phyloP scores from a whole-genome alignment of 345 rosid genomes.

The Kandelia obovata region DNA sequence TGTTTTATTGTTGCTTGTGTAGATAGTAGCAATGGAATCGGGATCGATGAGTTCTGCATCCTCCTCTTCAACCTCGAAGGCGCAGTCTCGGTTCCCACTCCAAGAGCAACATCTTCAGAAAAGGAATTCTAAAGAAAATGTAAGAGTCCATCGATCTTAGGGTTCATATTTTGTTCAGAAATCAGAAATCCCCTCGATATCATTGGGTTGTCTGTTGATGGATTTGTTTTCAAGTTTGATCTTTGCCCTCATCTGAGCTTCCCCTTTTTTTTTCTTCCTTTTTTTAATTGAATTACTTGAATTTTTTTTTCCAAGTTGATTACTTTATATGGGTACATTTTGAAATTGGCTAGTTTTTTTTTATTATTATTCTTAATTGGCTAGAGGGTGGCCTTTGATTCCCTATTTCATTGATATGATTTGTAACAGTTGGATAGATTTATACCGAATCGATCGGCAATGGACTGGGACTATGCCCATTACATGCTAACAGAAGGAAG shows the following conservation, averaged over 20 bases:
- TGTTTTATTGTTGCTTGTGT: not conserved
- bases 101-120: slow-evolving; percentile 13
- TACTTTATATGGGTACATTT: too few relatives aligned
- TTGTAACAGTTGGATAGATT: slow-evolving; percentile 57
- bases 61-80: not conserved
- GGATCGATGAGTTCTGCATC: slow-evolving; percentile 9
- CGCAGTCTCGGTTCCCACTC: slow-evolving; percentile 11
- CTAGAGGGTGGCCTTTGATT: not conserved
- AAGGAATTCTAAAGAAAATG: slow-evolving; percentile 18
- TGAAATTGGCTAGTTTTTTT: too few relatives aligned
- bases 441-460: slow-evolving; percentile 72
- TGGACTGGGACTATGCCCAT: slow-evolving; percentile 65
- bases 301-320: too few relatives aligned
- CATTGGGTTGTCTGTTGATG: not conserved
- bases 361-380: too few relatives aligned
- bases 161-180: not conserved
- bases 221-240: too few relatives aligned
- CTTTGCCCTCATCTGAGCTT: too few relatives aligned
- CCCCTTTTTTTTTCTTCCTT: too few relatives aligned
- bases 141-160: not conserved
- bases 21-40: not conserved
- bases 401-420: not conserved
- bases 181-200: too few relatives aligned
- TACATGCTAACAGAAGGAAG: slow-evolving; percentile 51
- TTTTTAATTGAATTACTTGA: too few relatives aligned